Evolutionary conservation across 352 stramenopile genomes (phyloP), one percentile per base, ranked within the genome.

Genomic region (Pythium chondricola): DNA sequence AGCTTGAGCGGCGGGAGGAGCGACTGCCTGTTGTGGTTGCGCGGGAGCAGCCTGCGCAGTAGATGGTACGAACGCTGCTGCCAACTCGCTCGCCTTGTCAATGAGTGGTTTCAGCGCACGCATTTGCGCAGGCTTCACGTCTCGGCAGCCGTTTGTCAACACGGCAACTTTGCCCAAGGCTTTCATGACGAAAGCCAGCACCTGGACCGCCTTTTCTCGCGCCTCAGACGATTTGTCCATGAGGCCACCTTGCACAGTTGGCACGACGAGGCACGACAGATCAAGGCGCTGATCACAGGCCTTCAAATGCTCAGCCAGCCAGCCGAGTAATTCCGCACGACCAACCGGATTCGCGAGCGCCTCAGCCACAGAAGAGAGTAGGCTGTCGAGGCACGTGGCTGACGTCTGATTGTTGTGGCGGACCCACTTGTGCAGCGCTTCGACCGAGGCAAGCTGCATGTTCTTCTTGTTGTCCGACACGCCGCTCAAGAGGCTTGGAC

Each of bases 391-490:
- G 48, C 84, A 93, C 4, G 40, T 32, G 6, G 55, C 39, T 0
- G 70, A 87, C 3, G 84, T 90, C 24, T 76, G 48, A 30, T 83
- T 70, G 45, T 75, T 82, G 63, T 95, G 84, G 11, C 64, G 68
- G 22, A 95, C 82, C 84, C 84, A 95, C 48, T 85, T 88, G 48
- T 92, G 71, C 24, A 95, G 56, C 21, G 82, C 70, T 32, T 93
- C 80, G 9, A 95, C 53, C 2, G 76, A 74, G 18, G 82, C 84
- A 18, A 64, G 38, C 58, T 92, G 82, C 84, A 95, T 93, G 16
- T 71, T 74, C 55, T 95, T 95, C 59, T 95, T 95, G 65, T 95
- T 95, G 59, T 95, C 84, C 3, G 67, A 67, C 26, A 93, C 80
- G 10, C 84, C 82, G 22, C 68, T 59, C 24, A 93, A 67, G 14